phyloP scores from a whole-genome alignment of 2,329 filamentous ascomycete genomes.

The Pseudogymnoascus sp. region DNA sequence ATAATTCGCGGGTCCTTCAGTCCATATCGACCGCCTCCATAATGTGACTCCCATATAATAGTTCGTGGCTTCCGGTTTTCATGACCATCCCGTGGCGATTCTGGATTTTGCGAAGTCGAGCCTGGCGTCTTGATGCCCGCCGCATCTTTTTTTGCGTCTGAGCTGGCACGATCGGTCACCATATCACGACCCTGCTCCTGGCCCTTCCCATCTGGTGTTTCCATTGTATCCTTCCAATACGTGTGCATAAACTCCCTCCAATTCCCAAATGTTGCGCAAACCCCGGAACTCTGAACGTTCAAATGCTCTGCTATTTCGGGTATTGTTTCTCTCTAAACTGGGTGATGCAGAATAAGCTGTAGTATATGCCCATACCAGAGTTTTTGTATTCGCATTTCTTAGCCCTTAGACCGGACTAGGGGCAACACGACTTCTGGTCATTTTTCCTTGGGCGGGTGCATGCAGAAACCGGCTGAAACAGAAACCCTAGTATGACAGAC shows the following conservation, averaged over 20 bases:
- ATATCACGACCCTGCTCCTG: constrained; percentile 3
- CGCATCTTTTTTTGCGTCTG: background rate
- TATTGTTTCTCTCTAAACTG: background rate
- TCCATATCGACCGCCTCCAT: constrained; percentile 2
- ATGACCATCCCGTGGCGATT: background rate
- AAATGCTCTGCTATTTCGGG: background rate
- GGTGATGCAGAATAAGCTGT: constrained; percentile 3
- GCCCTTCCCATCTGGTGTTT: constrained; percentile 3
- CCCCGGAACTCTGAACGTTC: background rate
- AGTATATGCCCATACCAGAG: constrained; percentile 2
- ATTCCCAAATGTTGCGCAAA: constrained; percentile 2
- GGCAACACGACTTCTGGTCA: constrained; percentile 2
- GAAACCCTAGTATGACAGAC: background rate
- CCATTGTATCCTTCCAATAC: constrained; percentile 3
- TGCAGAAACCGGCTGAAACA: constrained; percentile 2
- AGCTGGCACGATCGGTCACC: background rate
- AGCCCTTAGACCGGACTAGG: background rate
- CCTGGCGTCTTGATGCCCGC: background rate
- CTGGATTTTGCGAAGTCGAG: background rate
- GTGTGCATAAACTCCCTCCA: background rate
- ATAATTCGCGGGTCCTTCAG: background rate
- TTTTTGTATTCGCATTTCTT: background rate
- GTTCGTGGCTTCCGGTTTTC: background rate
- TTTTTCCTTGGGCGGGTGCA: constrained; percentile 1
- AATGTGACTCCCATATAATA: background rate